Evolutionary conservation across 225 moss, liverwort and hornwort species (phyloP).

Genomic region (Climacium dendroides): DNA sequence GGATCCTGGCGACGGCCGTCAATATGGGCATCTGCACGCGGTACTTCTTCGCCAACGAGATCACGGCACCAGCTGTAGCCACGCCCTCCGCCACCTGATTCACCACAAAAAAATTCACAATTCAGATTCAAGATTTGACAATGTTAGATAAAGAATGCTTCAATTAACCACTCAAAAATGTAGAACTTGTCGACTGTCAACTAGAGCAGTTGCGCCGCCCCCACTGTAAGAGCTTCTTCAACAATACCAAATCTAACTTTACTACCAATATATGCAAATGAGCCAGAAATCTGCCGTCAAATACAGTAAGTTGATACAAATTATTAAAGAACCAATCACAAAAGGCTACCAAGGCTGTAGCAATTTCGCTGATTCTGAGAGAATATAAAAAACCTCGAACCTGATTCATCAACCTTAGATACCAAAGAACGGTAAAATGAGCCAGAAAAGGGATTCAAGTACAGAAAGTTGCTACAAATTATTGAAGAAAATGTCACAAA

Average conservation of each 20-base stretch:
- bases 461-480: background rate
- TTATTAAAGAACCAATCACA: background rate
- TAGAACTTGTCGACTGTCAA: background rate
- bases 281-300: background rate
- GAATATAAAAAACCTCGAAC: too few relatives aligned
- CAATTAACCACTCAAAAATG: background rate
- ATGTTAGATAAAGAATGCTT: background rate
- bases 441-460: background rate
- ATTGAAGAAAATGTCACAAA: background rate
- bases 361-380: background rate
- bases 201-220: background rate
- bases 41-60: slow-evolving; percentile 90
- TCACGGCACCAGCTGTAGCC: slow-evolving; percentile 86
- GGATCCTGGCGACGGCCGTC: slow-evolving; percentile 84
- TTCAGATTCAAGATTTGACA: background rate
- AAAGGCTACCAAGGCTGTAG: background rate
- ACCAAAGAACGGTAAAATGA: background rate
- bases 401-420: background rate
- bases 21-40: slow-evolving; percentile 94
- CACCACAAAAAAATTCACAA: background rate
- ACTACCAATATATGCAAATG: background rate
- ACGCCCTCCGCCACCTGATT: slow-evolving; percentile 87
- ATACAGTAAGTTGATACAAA: background rate
- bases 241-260: background rate
- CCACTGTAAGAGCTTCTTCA: background rate